Evolutionary conservation across 1,139 yeast genomes (phyloP).

Genomic region (Debaryomyces psychrophilus): DNA sequence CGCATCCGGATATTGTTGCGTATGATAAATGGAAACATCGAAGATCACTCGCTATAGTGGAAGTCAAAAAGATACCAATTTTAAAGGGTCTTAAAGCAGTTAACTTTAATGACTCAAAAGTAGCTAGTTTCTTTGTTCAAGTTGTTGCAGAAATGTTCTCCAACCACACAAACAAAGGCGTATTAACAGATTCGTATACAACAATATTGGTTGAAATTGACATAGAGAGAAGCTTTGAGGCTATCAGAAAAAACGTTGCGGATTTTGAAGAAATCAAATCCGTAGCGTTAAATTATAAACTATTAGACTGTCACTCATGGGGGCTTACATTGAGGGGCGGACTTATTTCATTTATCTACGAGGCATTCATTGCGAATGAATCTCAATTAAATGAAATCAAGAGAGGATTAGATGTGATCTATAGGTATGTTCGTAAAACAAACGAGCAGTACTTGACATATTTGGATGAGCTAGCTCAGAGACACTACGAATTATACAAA

Average conservation of each 20-base stretch:
- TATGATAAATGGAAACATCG: neutral
- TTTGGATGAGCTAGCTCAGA: neutral
- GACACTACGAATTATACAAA: neutral
- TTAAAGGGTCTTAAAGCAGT: neutral
- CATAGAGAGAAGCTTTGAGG: slow-evolving; percentile 3
- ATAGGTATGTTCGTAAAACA: neutral
- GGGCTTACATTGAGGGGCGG: slow-evolving; percentile 1
- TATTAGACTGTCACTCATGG: neutral
- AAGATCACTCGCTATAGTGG: slow-evolving; percentile 1
- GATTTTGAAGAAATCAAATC: neutral
- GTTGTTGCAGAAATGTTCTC: slow-evolving; percentile 3
- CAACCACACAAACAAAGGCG: slow-evolving; percentile 3
- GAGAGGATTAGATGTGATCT: neutral
- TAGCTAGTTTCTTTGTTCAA: neutral
- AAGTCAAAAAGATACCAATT: slow-evolving; percentile 4
- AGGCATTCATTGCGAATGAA: slow-evolving; percentile 1
- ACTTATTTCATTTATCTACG: neutral
- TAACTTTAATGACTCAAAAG: neutral
- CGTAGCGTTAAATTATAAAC: slow-evolving; percentile 6
- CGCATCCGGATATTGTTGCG: slow-evolving; percentile 2
- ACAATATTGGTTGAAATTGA: slow-evolving; percentile 7
- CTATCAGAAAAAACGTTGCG: neutral
- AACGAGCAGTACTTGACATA: neutral
- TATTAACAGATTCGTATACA: slow-evolving; percentile 5
- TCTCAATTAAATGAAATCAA: neutral